A percentile compares a stretch with the other conserved stretches of the same genome.
These are phyloP conservation scores for Vickermania spadyakhi DNA, from an alignment of 208 protist species.

Conservation along the genomic window DNA sequence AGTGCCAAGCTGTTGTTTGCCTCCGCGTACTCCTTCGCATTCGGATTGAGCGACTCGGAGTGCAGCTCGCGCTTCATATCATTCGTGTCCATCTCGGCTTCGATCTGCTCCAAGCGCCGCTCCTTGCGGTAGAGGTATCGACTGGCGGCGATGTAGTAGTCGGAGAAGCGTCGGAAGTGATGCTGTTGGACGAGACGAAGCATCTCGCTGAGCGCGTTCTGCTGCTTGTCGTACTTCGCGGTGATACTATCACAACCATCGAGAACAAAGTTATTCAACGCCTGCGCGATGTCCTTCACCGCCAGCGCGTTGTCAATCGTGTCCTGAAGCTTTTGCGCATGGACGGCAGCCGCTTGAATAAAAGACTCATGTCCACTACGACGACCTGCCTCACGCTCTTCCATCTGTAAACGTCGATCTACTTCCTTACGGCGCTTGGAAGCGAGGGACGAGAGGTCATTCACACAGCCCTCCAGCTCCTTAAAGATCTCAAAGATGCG, in stretches of 20 bases:
- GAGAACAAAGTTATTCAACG: slow-evolving; percentile 85
- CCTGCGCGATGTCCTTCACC: slow-evolving; percentile 53
- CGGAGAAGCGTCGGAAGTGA: slow-evolving; percentile 80
- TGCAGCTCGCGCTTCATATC: slow-evolving; percentile 66
- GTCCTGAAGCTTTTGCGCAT: slow-evolving; percentile 66
- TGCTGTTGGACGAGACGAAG: slow-evolving; percentile 73
- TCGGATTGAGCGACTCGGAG: slow-evolving; percentile 54
- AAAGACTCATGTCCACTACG: slow-evolving; percentile 78
- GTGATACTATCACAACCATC: slow-evolving; percentile 85
- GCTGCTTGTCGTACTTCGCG: slow-evolving; percentile 80
- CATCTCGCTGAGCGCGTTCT: slow-evolving; percentile 70
- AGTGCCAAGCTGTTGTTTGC: slow-evolving; percentile 41
- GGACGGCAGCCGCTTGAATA: slow-evolving; percentile 47
- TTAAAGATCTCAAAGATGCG: slow-evolving; percentile 68
- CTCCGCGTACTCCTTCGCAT: slow-evolving; percentile 72
- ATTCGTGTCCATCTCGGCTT: slow-evolving; percentile 60
- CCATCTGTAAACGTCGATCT: slow-evolving; percentile 63
- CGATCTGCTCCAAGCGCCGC: slow-evolving; percentile 47
- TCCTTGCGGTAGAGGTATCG: slow-evolving; percentile 85
- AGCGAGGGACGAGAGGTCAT: slow-evolving; percentile 52
- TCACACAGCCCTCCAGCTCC: slow-evolving; percentile 59
- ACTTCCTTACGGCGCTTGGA: slow-evolving; percentile 63
- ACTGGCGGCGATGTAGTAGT: slow-evolving; percentile 82
- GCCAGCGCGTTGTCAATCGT: slow-evolving; percentile 78
- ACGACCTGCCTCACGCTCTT: slow-evolving; percentile 76